phyloP scores from a whole-genome alignment of 1,139 yeast genomes.

The Yamadazyma membranifaciens region DNA sequence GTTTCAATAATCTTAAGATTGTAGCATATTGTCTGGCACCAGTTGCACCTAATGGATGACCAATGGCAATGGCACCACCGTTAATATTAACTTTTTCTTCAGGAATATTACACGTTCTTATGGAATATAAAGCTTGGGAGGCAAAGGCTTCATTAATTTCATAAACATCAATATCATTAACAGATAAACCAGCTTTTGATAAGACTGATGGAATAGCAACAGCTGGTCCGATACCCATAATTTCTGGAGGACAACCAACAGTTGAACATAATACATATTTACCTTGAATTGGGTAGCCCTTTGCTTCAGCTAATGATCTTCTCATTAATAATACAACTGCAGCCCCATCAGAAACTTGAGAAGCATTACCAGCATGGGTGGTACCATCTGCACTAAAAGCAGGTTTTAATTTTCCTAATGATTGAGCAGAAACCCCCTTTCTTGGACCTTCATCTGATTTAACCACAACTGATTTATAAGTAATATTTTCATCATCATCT shows the following conservation, averaged over 20 bases:
- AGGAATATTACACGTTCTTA: conserved; percentile 66
- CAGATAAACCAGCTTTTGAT: conserved; percentile 58
- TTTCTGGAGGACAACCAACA: conserved; percentile 94
- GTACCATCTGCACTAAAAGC: conserved; percentile 84
- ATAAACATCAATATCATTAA: conserved; percentile 67
- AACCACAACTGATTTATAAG: conserved; percentile 46
- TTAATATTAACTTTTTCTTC: conserved; percentile 75
- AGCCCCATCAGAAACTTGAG: conserved; percentile 95
- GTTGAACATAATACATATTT: conserved; percentile 74
- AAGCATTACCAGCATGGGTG: conserved; percentile 94
- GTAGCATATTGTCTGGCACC: conserved; percentile 96
- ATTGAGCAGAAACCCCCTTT: conserved; percentile 75
- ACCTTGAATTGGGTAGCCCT: conserved; percentile 65
- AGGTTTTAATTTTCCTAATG: conserved; percentile 73
- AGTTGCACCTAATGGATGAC: conserved; percentile 94
- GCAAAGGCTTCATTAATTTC: conserved; percentile 98
- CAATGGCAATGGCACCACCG: conserved; percentile 96
- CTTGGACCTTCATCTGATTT: conserved; percentile 91
- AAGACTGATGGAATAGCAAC: conserved; percentile 85
- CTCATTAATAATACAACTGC: conserved; percentile 85
- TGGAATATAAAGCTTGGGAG: conserved; percentile 83
- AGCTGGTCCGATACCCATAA: conserved; percentile 98
- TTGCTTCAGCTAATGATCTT: conserved; percentile 79
- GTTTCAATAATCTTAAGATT: conserved; percentile 70
- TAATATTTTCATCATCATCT: conserved; percentile 46